Conservation (phyloP, 768 basidiomycete genomes). For the Amanita rubescens region DNA sequence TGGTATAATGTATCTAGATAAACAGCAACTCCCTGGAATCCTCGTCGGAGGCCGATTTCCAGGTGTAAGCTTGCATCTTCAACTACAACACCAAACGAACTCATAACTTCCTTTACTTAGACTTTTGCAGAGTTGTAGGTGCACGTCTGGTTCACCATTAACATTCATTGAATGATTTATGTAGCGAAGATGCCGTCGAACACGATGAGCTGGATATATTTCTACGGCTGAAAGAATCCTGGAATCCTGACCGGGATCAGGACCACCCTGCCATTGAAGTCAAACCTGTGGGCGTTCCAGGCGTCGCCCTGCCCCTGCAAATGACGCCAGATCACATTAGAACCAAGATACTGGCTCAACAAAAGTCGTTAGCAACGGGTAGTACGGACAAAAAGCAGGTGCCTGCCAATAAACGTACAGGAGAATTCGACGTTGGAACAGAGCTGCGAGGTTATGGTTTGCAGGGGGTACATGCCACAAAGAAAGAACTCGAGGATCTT, state of each 20-base stretch:
- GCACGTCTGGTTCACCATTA: constrained; percentile 3
- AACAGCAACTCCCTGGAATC: constrained; percentile 80
- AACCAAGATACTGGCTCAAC: constrained; percentile 43
- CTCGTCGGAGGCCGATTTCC: constrained; percentile 71
- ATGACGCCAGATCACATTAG: constrained; percentile 76
- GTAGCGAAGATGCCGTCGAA: constrained; percentile 82
- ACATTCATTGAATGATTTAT: constrained; percentile 1
- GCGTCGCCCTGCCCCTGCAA: constrained; percentile 63
- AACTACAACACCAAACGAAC: neutral
- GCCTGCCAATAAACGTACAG: constrained; percentile 50
- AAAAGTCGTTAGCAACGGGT: constrained; percentile 31
- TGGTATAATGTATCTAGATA: constrained; percentile 37
- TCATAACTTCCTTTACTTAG: constrained; percentile 27
- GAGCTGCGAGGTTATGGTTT: constrained; percentile 65
- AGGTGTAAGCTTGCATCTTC: constrained; percentile 46
- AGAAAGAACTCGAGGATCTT: constrained; percentile 63
- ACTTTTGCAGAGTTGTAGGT: constrained; percentile 69
- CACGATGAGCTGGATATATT: constrained; percentile 63
- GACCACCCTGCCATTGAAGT: constrained; percentile 46
- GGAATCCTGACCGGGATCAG: constrained; percentile 51
- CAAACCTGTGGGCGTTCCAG: constrained; percentile 74
- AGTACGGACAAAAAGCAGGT: constrained; percentile 30
- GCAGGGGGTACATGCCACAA: constrained; percentile 70
- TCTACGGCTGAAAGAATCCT: constrained; percentile 66
- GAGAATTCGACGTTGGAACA: constrained; percentile 57